A percentile compares a stretch with the other conserved stretches of the same genome.
phyloP scores from a whole-genome alignment of 2,329 filamentous ascomycete genomes.

The Neoascochyta sp. region DNA sequence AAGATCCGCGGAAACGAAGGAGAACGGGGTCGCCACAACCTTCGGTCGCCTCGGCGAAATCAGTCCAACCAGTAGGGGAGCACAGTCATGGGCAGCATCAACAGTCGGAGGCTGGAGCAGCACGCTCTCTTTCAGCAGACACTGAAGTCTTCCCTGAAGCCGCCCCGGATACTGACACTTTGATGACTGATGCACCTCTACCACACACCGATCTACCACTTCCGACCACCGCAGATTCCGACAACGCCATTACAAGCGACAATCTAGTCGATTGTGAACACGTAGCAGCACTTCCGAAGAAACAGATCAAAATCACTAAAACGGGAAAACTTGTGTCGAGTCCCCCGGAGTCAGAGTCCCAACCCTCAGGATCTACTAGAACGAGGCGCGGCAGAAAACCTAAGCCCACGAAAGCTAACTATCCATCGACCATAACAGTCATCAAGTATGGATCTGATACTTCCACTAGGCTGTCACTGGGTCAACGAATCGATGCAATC shows the following conservation, averaged over 20 bases:
- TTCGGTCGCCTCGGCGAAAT: background rate
- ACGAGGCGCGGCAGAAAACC: constrained; percentile 19
- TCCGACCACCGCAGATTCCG: too few species aligned
- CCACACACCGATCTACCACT: too few species aligned
- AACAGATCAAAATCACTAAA: constrained; percentile 41
- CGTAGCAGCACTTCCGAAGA: too few species aligned
- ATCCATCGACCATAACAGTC: constrained; percentile 46
- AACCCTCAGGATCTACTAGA: constrained; percentile 46
- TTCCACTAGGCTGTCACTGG: constrained; percentile 48
- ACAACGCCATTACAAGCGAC: too few species aligned
- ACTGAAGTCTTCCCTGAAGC: background rate
- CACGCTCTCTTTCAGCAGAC: background rate
- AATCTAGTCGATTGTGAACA: too few species aligned
- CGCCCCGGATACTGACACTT: background rate
- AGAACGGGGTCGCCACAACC: constrained; percentile 34
- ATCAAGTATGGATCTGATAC: constrained; percentile 59
- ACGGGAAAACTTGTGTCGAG: constrained; percentile 47
- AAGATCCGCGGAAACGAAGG: constrained; percentile 36
- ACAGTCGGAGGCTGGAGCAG: constrained; percentile 28
- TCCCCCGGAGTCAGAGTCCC: constrained; percentile 24
- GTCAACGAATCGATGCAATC: constrained; percentile 61
- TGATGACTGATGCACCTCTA: too few species aligned
- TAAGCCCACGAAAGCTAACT: constrained; percentile 18
- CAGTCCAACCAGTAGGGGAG: constrained; percentile 1
- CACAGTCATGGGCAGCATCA: constrained; percentile 21